Base-by-base conservation (phyloP, 208 protist genomes). In the Borovskyia barvae region DNA sequence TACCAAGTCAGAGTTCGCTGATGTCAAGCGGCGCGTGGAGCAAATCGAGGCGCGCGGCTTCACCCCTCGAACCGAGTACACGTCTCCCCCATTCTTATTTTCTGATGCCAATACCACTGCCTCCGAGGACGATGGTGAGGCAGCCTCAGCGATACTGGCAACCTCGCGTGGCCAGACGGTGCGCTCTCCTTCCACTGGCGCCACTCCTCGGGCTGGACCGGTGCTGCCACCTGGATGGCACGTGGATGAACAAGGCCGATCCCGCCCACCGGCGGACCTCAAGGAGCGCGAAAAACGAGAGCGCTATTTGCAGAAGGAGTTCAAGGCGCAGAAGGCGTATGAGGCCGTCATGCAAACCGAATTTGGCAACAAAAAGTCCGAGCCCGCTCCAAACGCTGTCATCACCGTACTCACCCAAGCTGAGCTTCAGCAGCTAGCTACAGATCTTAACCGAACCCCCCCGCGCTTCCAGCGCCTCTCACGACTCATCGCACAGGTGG, bases 141-240 rank as follows among this genome's bases (percentile, higher is more conserved):
- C 14, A 24, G 30, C 32, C 28, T 49, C 39, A 4, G 53, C 49
- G 17, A n/a, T n/a, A n/a, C n/a, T n/a, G n/a, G n/a, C n/a, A n/a
- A 7, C 35, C 26, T 19, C 43, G n/a, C 5, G 29, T 12, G 35
- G 4, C 15, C n/a, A n/a, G n/a, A n/a, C n/a, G n/a, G n/a, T n/a
- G n/a, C n/a, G n/a, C n/a, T n/a, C n/a, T n/a, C 22, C 49, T 5
- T 49, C 37, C 3, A 22, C 45, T 20, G 14, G 26, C 2, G 2
- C 41, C 22, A 11, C 25, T 28, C 20, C 22, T 32, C 54, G 25
- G 14, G 42, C 72, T 6, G 81, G 86, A 14, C 86, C 86, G 8
- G 60, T 52, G 15, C 53, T 93, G 15, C 86, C 86, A 2, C 82
- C 86, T 0, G 62, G 85, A 26, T 93, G 86, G 82, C 84, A 82